A percentile compares a stretch with the other conserved stretches of the same genome.
Evolutionary conservation across 306 rosid species (phyloP).

Genomic region (Gastrolobium villosum): DNA sequence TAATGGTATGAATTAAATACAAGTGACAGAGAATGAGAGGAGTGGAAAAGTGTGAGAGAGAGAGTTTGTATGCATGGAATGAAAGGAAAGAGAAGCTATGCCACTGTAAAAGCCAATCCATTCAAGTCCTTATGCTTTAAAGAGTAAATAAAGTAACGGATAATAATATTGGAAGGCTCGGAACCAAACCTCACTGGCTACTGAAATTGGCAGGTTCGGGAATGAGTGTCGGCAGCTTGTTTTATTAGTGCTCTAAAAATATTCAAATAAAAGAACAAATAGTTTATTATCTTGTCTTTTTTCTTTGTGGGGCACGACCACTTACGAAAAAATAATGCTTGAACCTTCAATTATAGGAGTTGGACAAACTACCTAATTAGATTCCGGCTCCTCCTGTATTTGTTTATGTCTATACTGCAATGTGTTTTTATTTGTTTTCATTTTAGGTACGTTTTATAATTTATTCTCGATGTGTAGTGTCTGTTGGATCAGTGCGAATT

Average conservation of each 20-base stretch:
- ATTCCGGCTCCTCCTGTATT: slow-evolving; percentile 22
- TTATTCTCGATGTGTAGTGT: not conserved
- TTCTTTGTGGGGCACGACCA: slow-evolving; percentile 34
- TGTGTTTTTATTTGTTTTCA: slow-evolving; percentile 5
- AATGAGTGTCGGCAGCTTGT: slow-evolving; percentile 74
- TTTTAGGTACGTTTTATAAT: slow-evolving; percentile 35
- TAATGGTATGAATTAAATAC: not conserved
- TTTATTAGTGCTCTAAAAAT: not conserved
- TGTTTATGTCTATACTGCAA: not conserved
- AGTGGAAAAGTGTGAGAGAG: not conserved
- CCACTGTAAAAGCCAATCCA: slow-evolving; percentile 31
- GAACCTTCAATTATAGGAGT: slow-evolving; percentile 46
- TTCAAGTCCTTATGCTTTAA: slow-evolving; percentile 8
- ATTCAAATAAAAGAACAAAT: not conserved
- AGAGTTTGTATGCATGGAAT: slow-evolving; percentile 36
- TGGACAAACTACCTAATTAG: slow-evolving; percentile 45
- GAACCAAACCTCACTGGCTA: slow-evolving; percentile 44
- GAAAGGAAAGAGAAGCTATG: slow-evolving; percentile 27
- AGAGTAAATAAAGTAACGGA: slow-evolving; percentile 37
- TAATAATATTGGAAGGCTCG: slow-evolving; percentile 39
- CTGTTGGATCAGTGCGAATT: not conserved
- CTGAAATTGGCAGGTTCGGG: slow-evolving; percentile 40
- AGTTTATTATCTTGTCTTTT: slow-evolving; percentile 21
- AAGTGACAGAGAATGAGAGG: no score
- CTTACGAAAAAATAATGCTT: slow-evolving; percentile 23